Base-by-base conservation (phyloP, 106 monocot genomes). In the Chionographis japonica region DNA sequence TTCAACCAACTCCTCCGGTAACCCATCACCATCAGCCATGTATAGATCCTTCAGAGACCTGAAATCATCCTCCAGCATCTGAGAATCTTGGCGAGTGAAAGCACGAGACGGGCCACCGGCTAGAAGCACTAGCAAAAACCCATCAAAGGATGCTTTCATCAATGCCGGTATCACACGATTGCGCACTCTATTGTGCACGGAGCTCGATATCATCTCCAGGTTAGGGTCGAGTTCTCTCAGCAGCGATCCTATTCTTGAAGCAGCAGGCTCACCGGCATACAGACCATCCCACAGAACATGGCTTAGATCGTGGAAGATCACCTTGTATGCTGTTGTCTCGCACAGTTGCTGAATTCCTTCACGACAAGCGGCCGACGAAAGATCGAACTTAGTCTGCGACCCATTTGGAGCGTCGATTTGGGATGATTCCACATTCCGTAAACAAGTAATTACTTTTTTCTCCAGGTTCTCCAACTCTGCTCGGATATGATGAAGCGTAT, bases 261-360 rank as follows among this genome's bases (percentile, higher is more conserved):
- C 36, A 41, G 80, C 65, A 58, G 76, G 16, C 4, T 87, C 92
- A 50, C 89, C 79, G 60, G 83, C 63, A 56, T 92, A 97, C n/a
- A 97, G 63, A 41, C 61, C 50, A 37, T 97, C 92, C 86, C 86
- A 97, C 36, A 97, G 56, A 58, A 83, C 92, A 67, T 82, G 92
- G 69, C 79, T 79, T 38, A 97, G 78, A 56, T 97, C 89, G 71
- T 75, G 75, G 77, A 92, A 97, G 27, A 89, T 69, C 8, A 89
- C 73, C 75, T 83, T 89, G 56, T 97, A 92, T 6, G 97, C 92
- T 51, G 83, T 83, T 19, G 84, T 58, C 67, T 97, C 97, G 36
- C 97, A 92, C 19, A 97, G 71, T 17, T 80, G 80, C 71, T 89
- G 86, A 61, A 97, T 87, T 37, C 89, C 92, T 79, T 97, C 97